Evolutionary conservation across 1,284 basidiomycete species (phyloP).

Genomic region (Cryptococcus floricola): DNA sequence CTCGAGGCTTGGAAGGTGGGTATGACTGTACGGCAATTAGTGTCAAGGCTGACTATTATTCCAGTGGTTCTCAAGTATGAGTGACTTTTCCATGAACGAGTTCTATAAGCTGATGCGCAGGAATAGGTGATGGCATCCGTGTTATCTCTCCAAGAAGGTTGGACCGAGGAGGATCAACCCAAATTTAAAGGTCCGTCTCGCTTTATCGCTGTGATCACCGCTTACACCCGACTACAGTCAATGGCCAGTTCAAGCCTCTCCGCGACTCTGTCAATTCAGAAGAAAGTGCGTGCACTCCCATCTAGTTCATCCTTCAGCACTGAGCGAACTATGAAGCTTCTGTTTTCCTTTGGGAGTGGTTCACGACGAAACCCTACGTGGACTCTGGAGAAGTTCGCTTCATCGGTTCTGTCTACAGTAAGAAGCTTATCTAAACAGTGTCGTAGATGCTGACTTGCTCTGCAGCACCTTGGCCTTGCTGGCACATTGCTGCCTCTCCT

Average conservation of each 20-base stretch:
- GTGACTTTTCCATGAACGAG: neutral
- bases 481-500: conserved; percentile 82
- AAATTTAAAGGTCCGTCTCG: conserved; percentile 64
- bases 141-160: conserved; percentile 81
- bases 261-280: conserved; percentile 86
- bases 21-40: neutral
- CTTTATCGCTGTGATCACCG: neutral
- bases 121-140: conserved; percentile 91
- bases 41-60: neutral
- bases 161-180: conserved; percentile 56
- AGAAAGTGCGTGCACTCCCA: conserved; percentile 33
- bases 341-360: conserved; percentile 80
- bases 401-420: conserved; percentile 49
- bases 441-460: neutral
- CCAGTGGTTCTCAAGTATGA: conserved; percentile 26
- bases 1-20: conserved; percentile 75
- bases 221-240: conserved; percentile 56
- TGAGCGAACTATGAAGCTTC: conserved; percentile 20
- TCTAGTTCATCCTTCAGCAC: neutral
- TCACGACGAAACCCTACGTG: conserved; percentile 90
- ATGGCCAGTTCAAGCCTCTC: conserved; percentile 84
- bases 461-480: conserved; percentile 91
- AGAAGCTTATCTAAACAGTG: conserved; percentile 4
- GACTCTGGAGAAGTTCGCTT: conserved; percentile 80
- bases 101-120: neutral